phyloP scores from a whole-genome alignment of 805 yeast species.

The Candida saitoana region DNA sequence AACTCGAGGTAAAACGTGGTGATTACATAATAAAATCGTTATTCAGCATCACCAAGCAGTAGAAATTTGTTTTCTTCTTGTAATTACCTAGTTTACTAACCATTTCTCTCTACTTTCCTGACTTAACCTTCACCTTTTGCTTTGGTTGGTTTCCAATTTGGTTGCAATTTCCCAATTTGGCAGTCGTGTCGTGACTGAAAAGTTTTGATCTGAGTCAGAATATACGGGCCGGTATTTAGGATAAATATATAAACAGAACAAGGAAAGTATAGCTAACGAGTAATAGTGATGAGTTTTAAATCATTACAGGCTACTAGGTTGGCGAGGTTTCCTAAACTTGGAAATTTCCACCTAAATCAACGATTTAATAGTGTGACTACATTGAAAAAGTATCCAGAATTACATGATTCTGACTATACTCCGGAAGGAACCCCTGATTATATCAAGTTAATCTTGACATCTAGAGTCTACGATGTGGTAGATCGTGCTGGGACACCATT shows the following conservation, averaged over 20 bases:
- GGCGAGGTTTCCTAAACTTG: neutral
- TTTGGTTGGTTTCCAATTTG: neutral
- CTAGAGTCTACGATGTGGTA: constrained; percentile 92
- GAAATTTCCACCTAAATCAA: neutral
- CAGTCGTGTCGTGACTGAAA: constrained; percentile 2
- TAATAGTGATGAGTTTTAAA: neutral
- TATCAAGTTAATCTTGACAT: constrained; percentile 81
- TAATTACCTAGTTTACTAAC: neutral
- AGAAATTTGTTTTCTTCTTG: neutral
- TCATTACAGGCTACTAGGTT: neutral
- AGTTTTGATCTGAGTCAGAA: neutral
- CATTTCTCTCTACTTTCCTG: neutral
- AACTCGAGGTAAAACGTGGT: too few relatives aligned
- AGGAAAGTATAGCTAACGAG: neutral
- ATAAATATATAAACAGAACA: neutral
- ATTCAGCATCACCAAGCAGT: too few relatives aligned
- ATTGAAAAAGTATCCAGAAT: constrained; percentile 40
- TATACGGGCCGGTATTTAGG: neutral
- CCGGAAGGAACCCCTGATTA: constrained; percentile 81
- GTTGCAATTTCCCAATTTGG: neutral
- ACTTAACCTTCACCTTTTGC: neutral
- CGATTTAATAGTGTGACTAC: neutral
- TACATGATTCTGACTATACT: constrained; percentile 47
- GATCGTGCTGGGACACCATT: constrained; percentile 76
- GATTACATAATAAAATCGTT: too few relatives aligned